These are phyloP conservation scores for Chlamydomonas sphaeroides DNA, from an alignment of 139 green algal genomes.

Conservation along the genomic window DNA sequence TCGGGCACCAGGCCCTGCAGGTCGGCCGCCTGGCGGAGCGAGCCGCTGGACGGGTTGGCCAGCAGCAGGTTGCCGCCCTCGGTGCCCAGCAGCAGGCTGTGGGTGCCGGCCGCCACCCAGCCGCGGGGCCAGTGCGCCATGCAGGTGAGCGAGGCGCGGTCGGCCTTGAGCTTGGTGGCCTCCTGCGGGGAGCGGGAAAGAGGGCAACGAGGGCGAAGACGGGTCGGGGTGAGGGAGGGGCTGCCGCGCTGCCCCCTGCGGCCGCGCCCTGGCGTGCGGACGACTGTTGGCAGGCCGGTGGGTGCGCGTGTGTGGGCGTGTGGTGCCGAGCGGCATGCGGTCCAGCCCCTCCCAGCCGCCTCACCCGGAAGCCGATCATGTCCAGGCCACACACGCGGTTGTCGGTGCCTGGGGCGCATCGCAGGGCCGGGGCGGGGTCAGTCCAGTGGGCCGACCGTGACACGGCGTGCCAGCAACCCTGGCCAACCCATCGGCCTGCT, in stretches of 20 bases:
- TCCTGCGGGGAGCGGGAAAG: conserved; percentile 25
- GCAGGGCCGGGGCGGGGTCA: too few relatives aligned
- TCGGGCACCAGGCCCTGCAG: conserved; percentile 46
- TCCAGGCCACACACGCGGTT: conserved; percentile 50
- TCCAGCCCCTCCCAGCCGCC: background rate
- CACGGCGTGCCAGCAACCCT: too few relatives aligned
- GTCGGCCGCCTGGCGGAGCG: conserved; percentile 43
- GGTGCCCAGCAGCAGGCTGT: conserved; percentile 48
- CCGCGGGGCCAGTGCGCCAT: conserved; percentile 45
- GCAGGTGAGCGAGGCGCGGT: conserved; percentile 35
- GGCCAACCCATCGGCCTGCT: too few relatives aligned
- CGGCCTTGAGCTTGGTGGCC: conserved; percentile 31
- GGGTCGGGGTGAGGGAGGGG: too few relatives aligned
- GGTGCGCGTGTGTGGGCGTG: too few relatives aligned
- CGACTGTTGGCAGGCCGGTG: too few relatives aligned
- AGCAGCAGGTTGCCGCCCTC: conserved; percentile 44
- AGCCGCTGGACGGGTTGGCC: conserved; percentile 41
- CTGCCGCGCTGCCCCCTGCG: too few relatives aligned
- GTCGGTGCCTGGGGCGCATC: conserved; percentile 52
- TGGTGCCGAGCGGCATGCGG: too few relatives aligned
- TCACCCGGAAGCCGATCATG: conserved; percentile 33
- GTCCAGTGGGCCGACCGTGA: too few relatives aligned
- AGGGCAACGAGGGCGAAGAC: background rate
- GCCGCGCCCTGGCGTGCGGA: too few relatives aligned
- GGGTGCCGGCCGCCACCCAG: conserved; percentile 15